phyloP scores from a whole-genome alignment of 306 rosid genomes.

The Acacia acuminata region DNA sequence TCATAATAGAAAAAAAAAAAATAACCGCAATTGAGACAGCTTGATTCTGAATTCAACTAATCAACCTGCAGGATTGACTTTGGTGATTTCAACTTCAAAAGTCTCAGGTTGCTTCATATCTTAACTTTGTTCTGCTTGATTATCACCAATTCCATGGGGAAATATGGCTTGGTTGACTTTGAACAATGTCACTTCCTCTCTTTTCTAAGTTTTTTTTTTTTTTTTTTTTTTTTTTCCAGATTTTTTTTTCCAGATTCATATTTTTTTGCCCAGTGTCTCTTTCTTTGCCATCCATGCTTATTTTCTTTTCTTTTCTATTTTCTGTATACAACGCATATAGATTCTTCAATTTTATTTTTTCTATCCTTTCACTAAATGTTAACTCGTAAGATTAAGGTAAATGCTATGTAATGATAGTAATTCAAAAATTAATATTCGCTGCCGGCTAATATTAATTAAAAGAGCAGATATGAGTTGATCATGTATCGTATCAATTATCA shows the following conservation, averaged over 20 bases:
- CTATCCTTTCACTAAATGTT: neutral
- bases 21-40: no score
- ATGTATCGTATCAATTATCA: no score
- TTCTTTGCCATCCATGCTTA: neutral
- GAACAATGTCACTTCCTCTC: neutral
- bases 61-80: neutral
- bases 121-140: neutral
- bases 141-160: neutral
- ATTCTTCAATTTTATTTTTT: neutral
- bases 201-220: neutral
- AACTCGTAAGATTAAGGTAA: neutral
- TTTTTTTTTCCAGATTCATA: no score
- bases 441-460: neutral
- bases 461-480: neutral
- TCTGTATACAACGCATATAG: neutral
- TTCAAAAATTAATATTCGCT: neutral
- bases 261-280: neutral
- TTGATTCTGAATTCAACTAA: neutral
- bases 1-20: no score
- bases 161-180: neutral
- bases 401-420: neutral
- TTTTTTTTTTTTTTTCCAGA: no score
- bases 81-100: neutral
- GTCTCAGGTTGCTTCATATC: neutral
- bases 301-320: neutral